These are phyloP conservation scores for Triticum dicoccoides DNA, from an alignment of 176 grass and related monocot species.

Conservation along the genomic window DNA sequence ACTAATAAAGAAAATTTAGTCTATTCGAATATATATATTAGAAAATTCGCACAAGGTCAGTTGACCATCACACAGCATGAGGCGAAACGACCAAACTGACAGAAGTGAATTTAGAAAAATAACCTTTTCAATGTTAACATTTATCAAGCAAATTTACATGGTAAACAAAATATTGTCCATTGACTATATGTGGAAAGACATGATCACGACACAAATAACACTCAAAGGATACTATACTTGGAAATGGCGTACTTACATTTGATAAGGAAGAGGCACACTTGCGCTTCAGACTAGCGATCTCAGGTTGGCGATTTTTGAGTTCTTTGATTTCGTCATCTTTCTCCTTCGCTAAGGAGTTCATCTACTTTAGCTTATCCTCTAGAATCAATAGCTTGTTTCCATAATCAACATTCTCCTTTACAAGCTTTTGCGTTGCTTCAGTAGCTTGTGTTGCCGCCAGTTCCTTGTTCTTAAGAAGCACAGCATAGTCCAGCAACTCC, in stretches of 20 bases:
- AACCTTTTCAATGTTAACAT: no score
- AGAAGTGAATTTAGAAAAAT: no score
- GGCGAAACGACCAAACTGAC: no score
- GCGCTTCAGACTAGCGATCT: not conserved
- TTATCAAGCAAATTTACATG: no score
- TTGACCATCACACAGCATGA: no score
- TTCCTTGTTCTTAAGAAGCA: constrained; percentile 28
- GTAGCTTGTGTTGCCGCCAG: constrained; percentile 32
- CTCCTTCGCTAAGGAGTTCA: not conserved
- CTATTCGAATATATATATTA: no score
- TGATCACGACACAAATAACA: no score
- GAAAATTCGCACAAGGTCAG: no score
- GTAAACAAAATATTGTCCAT: no score
- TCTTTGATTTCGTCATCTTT: not conserved
- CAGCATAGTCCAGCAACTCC: not conserved
- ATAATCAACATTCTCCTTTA: not conserved
- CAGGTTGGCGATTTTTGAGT: not conserved
- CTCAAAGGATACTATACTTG: not conserved
- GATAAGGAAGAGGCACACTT: not conserved
- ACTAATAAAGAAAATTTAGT: no score
- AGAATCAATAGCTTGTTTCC: not conserved
- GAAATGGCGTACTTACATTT: not conserved
- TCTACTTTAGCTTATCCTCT: not conserved
- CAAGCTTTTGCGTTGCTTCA: constrained; percentile 39
- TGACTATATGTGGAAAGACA: no score